phyloP scores from a whole-genome alignment of 2,329 filamentous ascomycete species.

The Neofusicoccum cordaticola region DNA sequence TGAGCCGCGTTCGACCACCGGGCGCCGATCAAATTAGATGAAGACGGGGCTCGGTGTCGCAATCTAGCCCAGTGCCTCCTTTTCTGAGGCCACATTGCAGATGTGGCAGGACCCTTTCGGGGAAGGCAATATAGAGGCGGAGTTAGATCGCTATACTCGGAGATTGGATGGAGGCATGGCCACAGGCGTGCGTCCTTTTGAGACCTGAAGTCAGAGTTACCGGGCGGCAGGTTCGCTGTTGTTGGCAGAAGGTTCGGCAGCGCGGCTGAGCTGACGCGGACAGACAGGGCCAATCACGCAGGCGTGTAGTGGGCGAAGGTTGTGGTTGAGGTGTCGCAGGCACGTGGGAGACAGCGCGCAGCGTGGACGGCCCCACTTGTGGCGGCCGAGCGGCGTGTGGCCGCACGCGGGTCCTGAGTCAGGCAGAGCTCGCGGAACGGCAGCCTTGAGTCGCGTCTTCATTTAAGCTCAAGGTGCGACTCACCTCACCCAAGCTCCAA shows the following conservation, averaged over 20 bases:
- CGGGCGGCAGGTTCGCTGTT: neutral
- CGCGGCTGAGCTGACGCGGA: neutral
- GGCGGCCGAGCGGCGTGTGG: neutral
- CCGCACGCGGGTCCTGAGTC: neutral
- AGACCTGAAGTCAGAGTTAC: neutral
- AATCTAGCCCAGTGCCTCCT: neutral
- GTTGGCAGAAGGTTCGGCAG: neutral
- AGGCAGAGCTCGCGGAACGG: neutral
- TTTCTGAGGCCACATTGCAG: neutral
- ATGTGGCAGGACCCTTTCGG: neutral
- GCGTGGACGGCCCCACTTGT: neutral
- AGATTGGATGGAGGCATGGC: conserved; percentile 7
- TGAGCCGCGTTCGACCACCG: neutral
- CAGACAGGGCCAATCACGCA: neutral
- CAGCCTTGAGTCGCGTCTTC: neutral
- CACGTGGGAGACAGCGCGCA: neutral
- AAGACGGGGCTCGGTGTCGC: neutral
- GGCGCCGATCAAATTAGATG: neutral
- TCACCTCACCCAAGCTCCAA: conserved; percentile 7
- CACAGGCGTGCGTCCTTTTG: neutral
- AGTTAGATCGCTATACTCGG: conserved; percentile 11
- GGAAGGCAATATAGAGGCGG: neutral
- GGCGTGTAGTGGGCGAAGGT: neutral
- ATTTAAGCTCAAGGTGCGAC: conserved; percentile 12
- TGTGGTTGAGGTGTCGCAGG: neutral